Conservation (phyloP, 345 rosid genomes). For the Eucalyptus urophylla region DNA sequence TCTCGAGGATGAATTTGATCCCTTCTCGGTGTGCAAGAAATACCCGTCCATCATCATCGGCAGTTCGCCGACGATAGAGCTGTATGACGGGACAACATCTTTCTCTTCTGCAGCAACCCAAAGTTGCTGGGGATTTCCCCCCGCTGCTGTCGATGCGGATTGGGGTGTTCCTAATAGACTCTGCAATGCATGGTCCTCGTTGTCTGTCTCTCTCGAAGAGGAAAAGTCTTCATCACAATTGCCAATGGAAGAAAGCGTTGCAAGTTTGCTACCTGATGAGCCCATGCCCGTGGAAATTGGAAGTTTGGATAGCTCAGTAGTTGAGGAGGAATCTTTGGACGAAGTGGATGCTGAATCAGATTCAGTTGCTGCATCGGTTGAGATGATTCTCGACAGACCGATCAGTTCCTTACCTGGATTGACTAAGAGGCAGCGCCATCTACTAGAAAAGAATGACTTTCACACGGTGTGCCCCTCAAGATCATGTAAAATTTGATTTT, state of each 20-base stretch:
- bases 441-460: constrained; percentile 69
- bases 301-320: constrained; percentile 4
- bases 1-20: constrained; percentile 25
- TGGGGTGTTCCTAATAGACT: constrained; percentile 32
- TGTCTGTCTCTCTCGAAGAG: constrained; percentile 18
- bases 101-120: constrained; percentile 14
- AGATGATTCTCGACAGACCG: constrained; percentile 33
- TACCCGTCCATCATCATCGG: constrained; percentile 75
- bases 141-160: constrained; percentile 14
- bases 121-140: constrained; percentile 15
- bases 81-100: constrained; percentile 33
- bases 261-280: constrained; percentile 5
- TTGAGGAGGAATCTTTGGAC: constrained; percentile 1
- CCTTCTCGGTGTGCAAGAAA: constrained; percentile 46
- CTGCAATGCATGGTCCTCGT: constrained; percentile 34
- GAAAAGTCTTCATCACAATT: constrained; percentile 9
- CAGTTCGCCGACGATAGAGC: constrained; percentile 38
- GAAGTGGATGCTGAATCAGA: not conserved
- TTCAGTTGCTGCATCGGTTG: constrained; percentile 2
- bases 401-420: constrained; percentile 53
- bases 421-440: constrained; percentile 46
- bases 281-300: constrained; percentile 13
- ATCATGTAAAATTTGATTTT: not conserved
- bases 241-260: constrained; percentile 12
- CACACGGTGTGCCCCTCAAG: constrained; percentile 48